phyloP scores from a whole-genome alignment of 805 yeast species.

The Yarrowia deformans region DNA sequence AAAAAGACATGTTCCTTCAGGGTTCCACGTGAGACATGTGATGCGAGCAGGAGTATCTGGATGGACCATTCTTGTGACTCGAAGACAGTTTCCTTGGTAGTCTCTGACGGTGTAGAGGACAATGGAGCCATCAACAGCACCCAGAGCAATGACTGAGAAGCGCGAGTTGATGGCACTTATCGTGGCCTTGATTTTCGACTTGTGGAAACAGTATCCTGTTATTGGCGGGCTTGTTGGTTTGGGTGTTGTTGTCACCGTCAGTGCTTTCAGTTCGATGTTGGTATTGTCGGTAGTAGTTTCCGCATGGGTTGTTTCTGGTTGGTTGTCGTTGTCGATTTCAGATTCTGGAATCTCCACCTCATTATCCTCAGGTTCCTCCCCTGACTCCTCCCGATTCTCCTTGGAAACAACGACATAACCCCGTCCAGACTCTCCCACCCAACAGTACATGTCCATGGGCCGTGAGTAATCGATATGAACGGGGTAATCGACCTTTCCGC shows the following conservation, averaged over 20 bases:
- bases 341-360: neutral
- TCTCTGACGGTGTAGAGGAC: constrained; percentile 53
- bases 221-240: neutral
- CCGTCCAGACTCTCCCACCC: constrained; percentile 42
- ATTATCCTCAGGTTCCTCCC: no score
- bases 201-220: constrained; percentile 39
- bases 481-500: constrained; percentile 44
- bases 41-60: constrained; percentile 46
- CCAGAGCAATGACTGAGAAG: constrained; percentile 54
- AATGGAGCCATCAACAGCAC: constrained; percentile 52
- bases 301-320: neutral
- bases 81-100: constrained; percentile 48
- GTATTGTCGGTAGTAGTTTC: neutral
- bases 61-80: constrained; percentile 48
- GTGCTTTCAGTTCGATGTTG: constrained; percentile 6
- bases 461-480: constrained; percentile 44
- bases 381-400: neutral
- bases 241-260: neutral
- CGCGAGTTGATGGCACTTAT: constrained; percentile 52
- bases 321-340: neutral
- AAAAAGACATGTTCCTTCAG: constrained; percentile 51
- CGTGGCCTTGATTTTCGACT: constrained; percentile 40
- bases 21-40: constrained; percentile 50
- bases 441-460: constrained; percentile 38
- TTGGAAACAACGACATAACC: constrained; percentile 34